Conservation (phyloP, 148 eudicot species). For the Chenopodium album region DNA sequence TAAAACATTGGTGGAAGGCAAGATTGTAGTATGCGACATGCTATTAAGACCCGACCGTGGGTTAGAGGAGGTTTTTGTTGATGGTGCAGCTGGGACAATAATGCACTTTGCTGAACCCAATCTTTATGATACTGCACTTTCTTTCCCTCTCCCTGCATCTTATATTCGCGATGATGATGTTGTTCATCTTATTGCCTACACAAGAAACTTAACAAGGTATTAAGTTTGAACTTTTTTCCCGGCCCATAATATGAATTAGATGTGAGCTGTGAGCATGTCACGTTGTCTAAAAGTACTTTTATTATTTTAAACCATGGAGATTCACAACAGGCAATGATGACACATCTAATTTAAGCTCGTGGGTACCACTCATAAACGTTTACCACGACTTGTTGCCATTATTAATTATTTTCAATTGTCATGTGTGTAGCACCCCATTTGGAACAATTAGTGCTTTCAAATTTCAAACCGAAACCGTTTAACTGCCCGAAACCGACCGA, state of each 20-base stretch:
- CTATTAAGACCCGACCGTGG: background rate
- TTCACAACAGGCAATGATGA: too few species aligned
- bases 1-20: slow-evolving; percentile 26
- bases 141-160: slow-evolving; percentile 35
- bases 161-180: slow-evolving; percentile 24
- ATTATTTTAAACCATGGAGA: too few species aligned
- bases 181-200: slow-evolving; percentile 18
- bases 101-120: slow-evolving; percentile 12
- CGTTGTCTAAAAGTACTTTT: too few species aligned
- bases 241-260: too few species aligned
- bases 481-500: too few species aligned
- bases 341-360: too few species aligned
- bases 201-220: slow-evolving; percentile 31
- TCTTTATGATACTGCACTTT: background rate
- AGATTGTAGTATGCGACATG: slow-evolving; percentile 28
- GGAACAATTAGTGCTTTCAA: slow-evolving; percentile 13
- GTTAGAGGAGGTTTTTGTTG: slow-evolving; percentile 5
- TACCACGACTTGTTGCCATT: too few species aligned
- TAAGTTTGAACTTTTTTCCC: too few species aligned
- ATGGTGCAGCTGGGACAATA: slow-evolving; percentile 35
- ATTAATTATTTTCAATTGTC: too few species aligned
- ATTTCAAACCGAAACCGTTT: too few species aligned
- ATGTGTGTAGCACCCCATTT: slow-evolving; percentile 19
- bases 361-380: too few species aligned
- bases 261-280: too few species aligned